phyloP scores from a whole-genome alignment of 2,329 filamentous ascomycete species.

The Epichloe sibirici region DNA sequence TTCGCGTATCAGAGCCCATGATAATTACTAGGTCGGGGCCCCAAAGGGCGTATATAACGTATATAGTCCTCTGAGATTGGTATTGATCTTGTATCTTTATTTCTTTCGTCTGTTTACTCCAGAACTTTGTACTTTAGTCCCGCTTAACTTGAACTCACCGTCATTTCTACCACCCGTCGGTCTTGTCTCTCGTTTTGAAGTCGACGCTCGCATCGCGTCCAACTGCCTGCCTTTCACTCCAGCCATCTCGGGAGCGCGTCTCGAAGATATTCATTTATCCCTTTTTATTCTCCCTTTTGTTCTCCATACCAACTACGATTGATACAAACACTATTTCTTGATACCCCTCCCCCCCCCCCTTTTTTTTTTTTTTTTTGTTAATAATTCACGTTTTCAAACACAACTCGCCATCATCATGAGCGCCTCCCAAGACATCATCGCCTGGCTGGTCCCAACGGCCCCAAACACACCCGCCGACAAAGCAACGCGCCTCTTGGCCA shows the following conservation, averaged over 20 bases:
- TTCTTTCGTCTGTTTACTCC: not conserved
- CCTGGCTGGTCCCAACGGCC: slow-evolving; percentile 27
- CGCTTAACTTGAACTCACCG: not conserved
- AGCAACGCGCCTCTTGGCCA: slow-evolving; percentile 19
- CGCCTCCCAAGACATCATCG: slow-evolving; percentile 20
- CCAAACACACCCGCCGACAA: slow-evolving; percentile 22
- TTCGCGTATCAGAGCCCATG: not conserved
- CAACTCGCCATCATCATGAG: slow-evolving; percentile 8
- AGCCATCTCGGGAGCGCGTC: no score
- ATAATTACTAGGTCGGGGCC: not conserved
- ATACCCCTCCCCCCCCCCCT: no score
- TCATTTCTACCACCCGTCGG: no score
- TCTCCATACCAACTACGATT: no score
- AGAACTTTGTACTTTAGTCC: not conserved
- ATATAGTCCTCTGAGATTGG: not conserved
- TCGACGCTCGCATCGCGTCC: no score
- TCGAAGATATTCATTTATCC: no score
- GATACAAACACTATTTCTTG: no score
- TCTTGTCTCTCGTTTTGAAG: no score
- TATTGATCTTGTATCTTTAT: not conserved
- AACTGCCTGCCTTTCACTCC: no score
- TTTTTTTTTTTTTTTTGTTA: no score
- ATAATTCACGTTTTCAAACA: no score
- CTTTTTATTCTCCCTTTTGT: no score
- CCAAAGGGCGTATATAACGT: not conserved